Evolutionary conservation across 2,329 filamentous ascomycete species (phyloP), one percentile per base, ranked within the genome.

Genomic region (Ascomycota sp.): DNA sequence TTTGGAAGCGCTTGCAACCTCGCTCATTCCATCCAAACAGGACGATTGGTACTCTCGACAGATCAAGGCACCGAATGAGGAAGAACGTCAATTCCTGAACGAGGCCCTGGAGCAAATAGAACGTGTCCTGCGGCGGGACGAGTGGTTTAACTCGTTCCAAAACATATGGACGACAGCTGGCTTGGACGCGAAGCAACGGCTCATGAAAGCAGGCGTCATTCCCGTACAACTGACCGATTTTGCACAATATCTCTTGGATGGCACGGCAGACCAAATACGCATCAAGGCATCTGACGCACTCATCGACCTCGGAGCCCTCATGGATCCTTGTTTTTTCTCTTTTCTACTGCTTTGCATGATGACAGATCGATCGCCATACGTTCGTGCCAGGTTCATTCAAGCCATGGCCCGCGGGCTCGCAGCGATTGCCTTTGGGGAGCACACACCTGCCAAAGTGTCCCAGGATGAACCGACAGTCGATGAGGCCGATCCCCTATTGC

Each of bases 71-170:
- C 51, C 52, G 3, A 52, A 48, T 31, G 55, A 59, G 30, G 53
- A 60, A 27, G 59, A 61, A 26, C 52, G 52, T 34, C 53, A 50
- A 28, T 71, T 67, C 32, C 53, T 68, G 7, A 56, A 60, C 8
- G 52, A 56, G 30, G 66, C 64, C 3, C 43, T 73, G 27, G 65
- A 68, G 31, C 69, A 75, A 44, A 73, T 78, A 28, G 70, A 77
- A 39, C 61, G 72, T 31, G 70, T 73, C 39, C 61, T 72, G 28
- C 60, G 72, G 15, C 71, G 72, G 52, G 73, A 78, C 42, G 70
- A 76, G 43, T 77, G 73, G 63, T 68, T 68, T 11, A 58, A 65
- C 35, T 75, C 71, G 3, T 75, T 73, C 42, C 69, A 75, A 35
- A 78, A 77, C 36, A 61, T 72, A 32, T 71, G 69, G 59, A 74